phyloP scores from a whole-genome alignment of 495 filamentous ascomycete species.

The Podospora pseudocomata region DNA sequence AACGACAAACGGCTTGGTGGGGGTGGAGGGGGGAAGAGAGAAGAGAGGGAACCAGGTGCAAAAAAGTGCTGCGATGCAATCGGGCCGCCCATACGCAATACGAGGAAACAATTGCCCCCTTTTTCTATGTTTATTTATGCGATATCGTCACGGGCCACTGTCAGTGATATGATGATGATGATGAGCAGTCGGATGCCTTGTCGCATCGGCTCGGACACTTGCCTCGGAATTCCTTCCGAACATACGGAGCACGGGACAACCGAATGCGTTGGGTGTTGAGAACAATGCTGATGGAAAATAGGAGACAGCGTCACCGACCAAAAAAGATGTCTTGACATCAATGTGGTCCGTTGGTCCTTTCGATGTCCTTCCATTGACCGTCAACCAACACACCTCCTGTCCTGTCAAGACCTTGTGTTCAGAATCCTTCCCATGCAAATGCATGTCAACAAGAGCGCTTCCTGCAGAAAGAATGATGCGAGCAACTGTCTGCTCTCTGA shows the following conservation, averaged over 20 bases:
- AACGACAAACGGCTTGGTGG: neutral
- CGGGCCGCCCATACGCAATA: neutral
- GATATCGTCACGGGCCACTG: neutral
- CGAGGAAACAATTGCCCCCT: neutral
- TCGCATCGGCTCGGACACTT: neutral
- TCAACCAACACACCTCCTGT: neutral
- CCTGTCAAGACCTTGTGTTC: neutral
- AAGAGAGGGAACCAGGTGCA: neutral
- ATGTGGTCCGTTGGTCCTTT: neutral
- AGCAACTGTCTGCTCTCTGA: neutral
- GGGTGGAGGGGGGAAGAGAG: neutral
- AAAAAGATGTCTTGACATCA: neutral
- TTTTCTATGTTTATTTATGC: neutral
- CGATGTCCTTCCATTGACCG: neutral
- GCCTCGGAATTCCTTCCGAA: neutral
- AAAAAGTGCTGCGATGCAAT: neutral
- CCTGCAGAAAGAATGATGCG: neutral
- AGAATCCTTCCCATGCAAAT: neutral
- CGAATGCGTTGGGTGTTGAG: no score
- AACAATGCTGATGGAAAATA: no score
- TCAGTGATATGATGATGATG: neutral
- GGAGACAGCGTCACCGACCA: neutral
- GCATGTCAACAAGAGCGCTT: neutral
- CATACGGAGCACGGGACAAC: neutral
- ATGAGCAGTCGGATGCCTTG: neutral